phyloP scores from a whole-genome alignment of 2,329 filamentous ascomycete species.

The Falciphora oryzae region DNA sequence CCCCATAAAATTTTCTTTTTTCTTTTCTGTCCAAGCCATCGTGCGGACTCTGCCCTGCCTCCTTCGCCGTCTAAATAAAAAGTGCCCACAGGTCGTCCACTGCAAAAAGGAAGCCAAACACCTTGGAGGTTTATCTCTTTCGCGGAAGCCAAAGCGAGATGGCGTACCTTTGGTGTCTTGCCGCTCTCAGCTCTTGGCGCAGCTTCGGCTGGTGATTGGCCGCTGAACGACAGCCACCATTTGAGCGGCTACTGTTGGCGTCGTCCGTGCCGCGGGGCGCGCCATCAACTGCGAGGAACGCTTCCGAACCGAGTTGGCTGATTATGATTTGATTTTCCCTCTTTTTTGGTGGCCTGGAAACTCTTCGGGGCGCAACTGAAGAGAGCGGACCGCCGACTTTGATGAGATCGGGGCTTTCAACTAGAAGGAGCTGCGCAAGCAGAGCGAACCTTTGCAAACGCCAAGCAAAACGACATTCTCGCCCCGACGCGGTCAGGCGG shows the following conservation, averaged over 20 bases:
- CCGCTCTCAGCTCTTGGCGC: background rate
- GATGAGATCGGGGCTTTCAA: background rate
- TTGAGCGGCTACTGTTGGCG: background rate
- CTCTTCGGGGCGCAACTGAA: background rate
- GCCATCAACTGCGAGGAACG: background rate
- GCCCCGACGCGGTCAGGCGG: background rate
- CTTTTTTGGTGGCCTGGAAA: too few relatives aligned
- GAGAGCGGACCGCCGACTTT: background rate
- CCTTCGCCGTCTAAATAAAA: background rate
- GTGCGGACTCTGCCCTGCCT: background rate
- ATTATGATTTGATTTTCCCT: background rate
- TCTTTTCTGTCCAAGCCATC: conserved; percentile 6
- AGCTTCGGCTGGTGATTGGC: background rate
- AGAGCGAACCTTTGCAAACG: background rate
- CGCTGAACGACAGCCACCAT: background rate
- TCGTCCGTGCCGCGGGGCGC: too few relatives aligned
- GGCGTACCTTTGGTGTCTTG: background rate
- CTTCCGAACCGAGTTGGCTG: background rate
- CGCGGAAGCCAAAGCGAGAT: background rate
- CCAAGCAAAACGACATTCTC: background rate
- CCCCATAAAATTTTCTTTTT: conserved; percentile 3
- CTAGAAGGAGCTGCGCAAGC: background rate
- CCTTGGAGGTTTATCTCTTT: background rate
- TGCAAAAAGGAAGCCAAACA: background rate
- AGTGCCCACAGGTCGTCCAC: background rate